These are phyloP conservation scores for Achaetomiella virescens DNA, from an alignment of 495 filamentous ascomycete genomes.

Conservation along the genomic window DNA sequence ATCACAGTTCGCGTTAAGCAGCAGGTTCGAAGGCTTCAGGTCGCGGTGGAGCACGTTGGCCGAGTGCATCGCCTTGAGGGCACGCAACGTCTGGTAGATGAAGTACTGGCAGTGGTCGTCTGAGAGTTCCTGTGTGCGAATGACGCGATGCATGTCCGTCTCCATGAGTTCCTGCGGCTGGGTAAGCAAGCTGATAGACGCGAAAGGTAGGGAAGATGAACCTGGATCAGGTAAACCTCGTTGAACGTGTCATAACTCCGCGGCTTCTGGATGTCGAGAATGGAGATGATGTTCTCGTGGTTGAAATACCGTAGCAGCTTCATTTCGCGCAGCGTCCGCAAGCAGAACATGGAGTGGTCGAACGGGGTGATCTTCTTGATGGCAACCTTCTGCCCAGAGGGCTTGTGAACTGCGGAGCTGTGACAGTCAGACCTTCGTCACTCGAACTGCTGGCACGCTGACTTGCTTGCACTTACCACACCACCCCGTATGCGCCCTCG, in stretches of 20 bases:
- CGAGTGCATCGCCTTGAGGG: constrained; percentile 98
- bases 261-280: constrained; percentile 97
- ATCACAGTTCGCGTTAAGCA: constrained; percentile 98
- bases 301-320: constrained; percentile 99
- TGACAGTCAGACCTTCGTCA: constrained; percentile 6
- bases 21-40: constrained; percentile 91
- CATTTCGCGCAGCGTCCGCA: constrained; percentile 97
- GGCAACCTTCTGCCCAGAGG: constrained; percentile 95
- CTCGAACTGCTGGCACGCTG: background rate
- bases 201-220: constrained; percentile 28
- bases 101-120: constrained; percentile 99
- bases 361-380: constrained; percentile 99
- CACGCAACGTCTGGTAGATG: constrained; percentile 98
- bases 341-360: constrained; percentile 98
- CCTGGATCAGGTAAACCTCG: constrained; percentile 98
- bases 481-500: constrained; percentile 97
- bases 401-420: constrained; percentile 97
- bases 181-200: background rate
- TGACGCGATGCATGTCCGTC: constrained; percentile 99
- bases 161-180: constrained; percentile 90
- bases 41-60: constrained; percentile 98
- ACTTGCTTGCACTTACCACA: constrained; percentile 62
- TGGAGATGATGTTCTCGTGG: constrained; percentile 99
- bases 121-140: constrained; percentile 95
- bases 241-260: constrained; percentile 92